Evolutionary conservation across 2,329 filamentous ascomycete genomes (phyloP), one percentile per base, ranked within the genome.

Genomic region (Fusarium keratoplasticum): DNA sequence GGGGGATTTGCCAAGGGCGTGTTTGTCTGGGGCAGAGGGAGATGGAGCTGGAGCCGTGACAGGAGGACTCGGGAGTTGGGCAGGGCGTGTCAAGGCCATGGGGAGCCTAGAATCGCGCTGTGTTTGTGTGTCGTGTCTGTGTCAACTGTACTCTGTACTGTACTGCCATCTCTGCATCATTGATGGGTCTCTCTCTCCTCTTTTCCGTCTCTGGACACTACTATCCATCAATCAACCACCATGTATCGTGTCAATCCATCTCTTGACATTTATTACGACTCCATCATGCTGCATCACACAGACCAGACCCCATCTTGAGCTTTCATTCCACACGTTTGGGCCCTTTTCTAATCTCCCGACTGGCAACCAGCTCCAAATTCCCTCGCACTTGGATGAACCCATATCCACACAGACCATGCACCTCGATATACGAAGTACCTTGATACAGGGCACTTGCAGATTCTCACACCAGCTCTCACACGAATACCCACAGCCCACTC

Each of bases 401-500:
- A 61, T 50, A 54, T 61, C 52, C 68, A 66, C 59, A 70, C 61
- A 66, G 61, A 66, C 66, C 55, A 61, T 35, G 62, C 57, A 55
- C 61, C 60, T 52, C 33, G 36, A 55, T 29, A 69, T 73, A 69
- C 60, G 40, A 74, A 60, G 57, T 57, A 61, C 27, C 47, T 31
- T 29, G 18, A 25, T 38, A 61, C 50, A 54, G 50, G 18, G 57
- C 38, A 59, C 42, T 64, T 55, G 47, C 38, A 61, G 25, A 72
- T 68, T 74, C 72, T 64, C 72, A 64, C 72, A 64, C 55, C 20
- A 35, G 31, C 72, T 74, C 61, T 61, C 65, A 66, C 65, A 66
- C 55, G n/a, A 63, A 74, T 71, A 69, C 60, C 72, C 71, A 75
- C 72, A 64, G 65, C 69, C 69, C 66, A 74, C 72, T 75, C 72